A percentile compares a stretch with the other conserved stretches of the same genome.
These are phyloP conservation scores for Jamesozyma rosinii DNA, from an alignment of 805 yeast species.

Conservation along the genomic window DNA sequence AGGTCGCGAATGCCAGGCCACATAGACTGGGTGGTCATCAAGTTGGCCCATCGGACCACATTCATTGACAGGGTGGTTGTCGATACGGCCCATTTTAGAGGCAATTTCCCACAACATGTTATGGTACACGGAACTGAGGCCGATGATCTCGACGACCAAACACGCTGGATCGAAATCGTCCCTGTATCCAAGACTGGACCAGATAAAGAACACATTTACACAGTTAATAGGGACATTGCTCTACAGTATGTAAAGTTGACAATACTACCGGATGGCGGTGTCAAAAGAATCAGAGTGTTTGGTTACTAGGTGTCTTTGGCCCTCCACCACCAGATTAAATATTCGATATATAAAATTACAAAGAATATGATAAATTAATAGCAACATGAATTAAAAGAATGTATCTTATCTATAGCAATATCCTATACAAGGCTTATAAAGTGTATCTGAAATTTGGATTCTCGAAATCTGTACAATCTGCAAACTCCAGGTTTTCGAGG, in stretches of 20 bases:
- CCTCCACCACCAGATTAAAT: no score
- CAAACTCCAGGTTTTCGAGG: conserved; percentile 29
- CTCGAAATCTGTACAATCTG: conserved; percentile 39
- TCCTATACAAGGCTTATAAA: conserved; percentile 3
- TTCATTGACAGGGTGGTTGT: conserved; percentile 50
- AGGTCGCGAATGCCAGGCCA: conserved; percentile 80
- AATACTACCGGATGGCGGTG: conserved; percentile 95
- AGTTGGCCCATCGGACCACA: conserved; percentile 58
- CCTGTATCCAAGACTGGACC: conserved; percentile 68
- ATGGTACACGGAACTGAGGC: conserved; percentile 47
- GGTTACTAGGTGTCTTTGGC: conserved; percentile 43
- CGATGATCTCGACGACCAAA: conserved; percentile 30
- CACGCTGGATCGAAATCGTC: conserved; percentile 57
- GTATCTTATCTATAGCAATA: background rate
- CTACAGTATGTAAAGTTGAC: conserved; percentile 68
- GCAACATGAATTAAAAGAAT: no score
- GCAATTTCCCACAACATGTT: conserved; percentile 83
- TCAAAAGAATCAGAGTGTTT: conserved; percentile 77
- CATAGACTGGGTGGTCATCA: conserved; percentile 83
- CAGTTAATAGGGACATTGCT: conserved; percentile 27
- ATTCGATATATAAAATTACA: no score
- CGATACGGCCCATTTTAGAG: conserved; percentile 91
- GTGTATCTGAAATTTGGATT: conserved; percentile 36
- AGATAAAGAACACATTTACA: conserved; percentile 64
- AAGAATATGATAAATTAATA: no score